phyloP scores from a whole-genome alignment of 768 basidiomycete species.

The Psilocybe cubensis region DNA sequence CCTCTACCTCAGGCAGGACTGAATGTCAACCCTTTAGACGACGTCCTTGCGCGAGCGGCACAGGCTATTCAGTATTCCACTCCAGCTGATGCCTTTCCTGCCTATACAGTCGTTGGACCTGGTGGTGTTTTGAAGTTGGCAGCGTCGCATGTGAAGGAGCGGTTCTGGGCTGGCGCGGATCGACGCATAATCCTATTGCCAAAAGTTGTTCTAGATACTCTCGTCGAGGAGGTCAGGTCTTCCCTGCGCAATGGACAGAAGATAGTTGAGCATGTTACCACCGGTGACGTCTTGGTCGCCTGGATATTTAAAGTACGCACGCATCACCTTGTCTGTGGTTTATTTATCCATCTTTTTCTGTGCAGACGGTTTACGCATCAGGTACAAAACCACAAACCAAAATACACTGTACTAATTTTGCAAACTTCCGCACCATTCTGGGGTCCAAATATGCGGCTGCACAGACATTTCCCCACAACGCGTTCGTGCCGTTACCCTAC shows the following conservation, averaged over 20 bases:
- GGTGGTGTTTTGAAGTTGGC: constrained; percentile 32
- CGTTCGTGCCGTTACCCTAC: constrained; percentile 43
- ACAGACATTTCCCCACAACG: constrained; percentile 39
- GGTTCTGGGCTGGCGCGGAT: constrained; percentile 39
- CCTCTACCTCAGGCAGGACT: constrained; percentile 33
- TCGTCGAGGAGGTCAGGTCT: constrained; percentile 33
- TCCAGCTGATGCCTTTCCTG: constrained; percentile 18
- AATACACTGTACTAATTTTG: constrained; percentile 41
- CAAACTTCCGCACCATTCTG: constrained; percentile 37
- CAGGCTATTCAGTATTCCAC: constrained; percentile 8
- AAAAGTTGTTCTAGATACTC: constrained; percentile 25
- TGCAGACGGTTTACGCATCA: constrained; percentile 37
- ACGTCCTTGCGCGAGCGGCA: constrained; percentile 25
- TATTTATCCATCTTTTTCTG: background rate
- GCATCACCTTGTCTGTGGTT: background rate
- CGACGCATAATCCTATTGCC: constrained; percentile 37
- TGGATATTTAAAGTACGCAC: constrained; percentile 42
- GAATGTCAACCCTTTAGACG: constrained; percentile 36
- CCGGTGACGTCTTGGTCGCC: constrained; percentile 43
- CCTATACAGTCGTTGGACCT: constrained; percentile 32
- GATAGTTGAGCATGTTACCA: constrained; percentile 25
- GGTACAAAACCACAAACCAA: constrained; percentile 31
- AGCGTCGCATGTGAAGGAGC: constrained; percentile 39
- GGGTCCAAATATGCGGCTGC: constrained; percentile 20
- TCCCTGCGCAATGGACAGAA: constrained; percentile 24